Evolutionary conservation across 495 filamentous ascomycete species (phyloP).

Genomic region (Penicillium manginii): DNA sequence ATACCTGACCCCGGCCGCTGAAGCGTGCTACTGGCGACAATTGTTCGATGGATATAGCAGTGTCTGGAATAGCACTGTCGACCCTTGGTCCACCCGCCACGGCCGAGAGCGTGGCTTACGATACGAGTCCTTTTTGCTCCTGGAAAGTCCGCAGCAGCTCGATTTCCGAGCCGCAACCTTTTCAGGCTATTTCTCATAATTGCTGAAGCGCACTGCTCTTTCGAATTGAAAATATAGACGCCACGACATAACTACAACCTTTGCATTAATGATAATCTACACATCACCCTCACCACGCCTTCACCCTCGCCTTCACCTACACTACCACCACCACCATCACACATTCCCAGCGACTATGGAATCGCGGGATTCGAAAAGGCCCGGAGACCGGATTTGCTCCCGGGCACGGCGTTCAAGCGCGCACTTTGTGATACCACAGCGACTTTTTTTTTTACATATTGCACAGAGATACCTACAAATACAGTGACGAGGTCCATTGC

Average conservation of each 20-base stretch:
- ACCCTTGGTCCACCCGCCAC: slow-evolving; percentile 22
- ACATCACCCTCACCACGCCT: background rate
- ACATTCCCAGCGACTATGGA: background rate
- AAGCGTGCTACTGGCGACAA: slow-evolving; percentile 62
- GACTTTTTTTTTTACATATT: slow-evolving; percentile 6
- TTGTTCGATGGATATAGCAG: slow-evolving; percentile 51
- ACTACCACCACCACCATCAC: background rate
- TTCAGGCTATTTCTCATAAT: background rate
- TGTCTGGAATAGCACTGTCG: slow-evolving; percentile 44
- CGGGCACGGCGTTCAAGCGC: slow-evolving; percentile 12
- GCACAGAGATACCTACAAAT: slow-evolving; percentile 9
- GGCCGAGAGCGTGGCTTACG: slow-evolving; percentile 37
- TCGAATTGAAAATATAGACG: slow-evolving; percentile 10
- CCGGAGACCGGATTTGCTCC: slow-evolving; percentile 1
- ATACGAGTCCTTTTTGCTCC: slow-evolving; percentile 46
- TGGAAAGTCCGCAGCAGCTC: slow-evolving; percentile 38
- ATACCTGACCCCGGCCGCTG: slow-evolving; percentile 61
- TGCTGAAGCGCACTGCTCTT: background rate
- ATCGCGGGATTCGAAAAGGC: background rate
- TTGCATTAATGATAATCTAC: slow-evolving; percentile 15
- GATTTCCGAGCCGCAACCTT: slow-evolving; percentile 28
- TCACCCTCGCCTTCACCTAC: background rate
- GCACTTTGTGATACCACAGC: slow-evolving; percentile 16
- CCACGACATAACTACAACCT: slow-evolving; percentile 7
- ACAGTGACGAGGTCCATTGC: slow-evolving; percentile 5